phyloP scores from a whole-genome alignment of 495 filamentous ascomycete genomes.

The Aspergillus sclerotiicarbonarius region DNA sequence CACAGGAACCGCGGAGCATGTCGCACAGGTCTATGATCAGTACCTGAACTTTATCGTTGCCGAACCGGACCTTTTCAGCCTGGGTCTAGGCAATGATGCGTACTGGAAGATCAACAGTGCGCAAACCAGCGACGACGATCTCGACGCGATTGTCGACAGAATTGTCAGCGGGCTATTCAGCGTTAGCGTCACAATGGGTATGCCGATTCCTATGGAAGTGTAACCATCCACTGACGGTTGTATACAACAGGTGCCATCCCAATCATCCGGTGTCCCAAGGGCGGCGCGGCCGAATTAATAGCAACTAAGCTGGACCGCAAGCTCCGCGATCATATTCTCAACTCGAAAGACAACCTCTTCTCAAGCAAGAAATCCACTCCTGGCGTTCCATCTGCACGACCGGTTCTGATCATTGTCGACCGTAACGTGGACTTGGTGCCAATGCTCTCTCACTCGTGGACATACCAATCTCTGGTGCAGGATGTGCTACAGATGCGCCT shows the following conservation, averaged over 20 bases:
- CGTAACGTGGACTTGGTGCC: constrained; percentile 93
- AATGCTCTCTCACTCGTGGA: constrained; percentile 99
- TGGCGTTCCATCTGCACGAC: constrained; percentile 68
- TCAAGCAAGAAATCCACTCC: constrained; percentile 52
- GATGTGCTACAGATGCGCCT: constrained; percentile 92
- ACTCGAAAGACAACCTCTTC: constrained; percentile 96
- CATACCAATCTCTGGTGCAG: constrained; percentile 93
- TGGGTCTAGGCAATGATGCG: constrained; percentile 83
- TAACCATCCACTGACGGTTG: constrained; percentile 4
- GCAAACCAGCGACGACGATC: constrained; percentile 82
- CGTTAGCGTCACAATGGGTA: constrained; percentile 95
- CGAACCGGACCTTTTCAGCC: constrained; percentile 92
- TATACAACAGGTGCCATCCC: constrained; percentile 69
- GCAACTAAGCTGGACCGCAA: constrained; percentile 92
- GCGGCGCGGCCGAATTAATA: constrained; percentile 91
- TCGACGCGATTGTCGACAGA: constrained; percentile 81
- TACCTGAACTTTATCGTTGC: constrained; percentile 97
- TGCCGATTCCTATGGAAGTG: constrained; percentile 12
- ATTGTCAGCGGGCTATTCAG: constrained; percentile 95
- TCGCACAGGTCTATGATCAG: constrained; percentile 93
- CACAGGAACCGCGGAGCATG: constrained; percentile 78
- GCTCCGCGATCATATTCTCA: constrained; percentile 92
- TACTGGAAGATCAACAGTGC: constrained; percentile 96
- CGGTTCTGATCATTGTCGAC: constrained; percentile 86
- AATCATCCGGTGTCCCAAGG: constrained; percentile 88